Evolutionary conservation across 2,329 filamentous ascomycete genomes (phyloP).

Genomic region (Bipolaris oryzae): DNA sequence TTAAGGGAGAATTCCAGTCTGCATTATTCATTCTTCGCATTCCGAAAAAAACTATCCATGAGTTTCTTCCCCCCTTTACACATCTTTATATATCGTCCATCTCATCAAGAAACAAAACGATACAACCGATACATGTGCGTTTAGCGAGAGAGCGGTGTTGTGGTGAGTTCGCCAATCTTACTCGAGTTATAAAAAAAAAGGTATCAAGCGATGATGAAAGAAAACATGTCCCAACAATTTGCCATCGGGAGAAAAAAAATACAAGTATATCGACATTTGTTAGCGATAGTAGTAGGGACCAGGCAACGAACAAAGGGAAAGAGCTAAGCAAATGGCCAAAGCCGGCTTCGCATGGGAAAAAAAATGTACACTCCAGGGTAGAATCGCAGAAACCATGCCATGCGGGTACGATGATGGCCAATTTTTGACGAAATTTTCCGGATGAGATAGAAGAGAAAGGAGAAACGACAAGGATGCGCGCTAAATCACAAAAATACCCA

Average conservation of each 20-base stretch:
- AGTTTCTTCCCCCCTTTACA: background rate
- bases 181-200: background rate
- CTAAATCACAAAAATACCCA: slow-evolving; percentile 13
- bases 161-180: background rate
- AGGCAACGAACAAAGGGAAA: slow-evolving; percentile 1
- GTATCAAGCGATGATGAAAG: slow-evolving; percentile 7
- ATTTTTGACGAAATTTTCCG: slow-evolving; percentile 14
- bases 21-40: background rate
- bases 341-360: background rate
- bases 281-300: background rate
- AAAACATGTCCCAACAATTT: slow-evolving; percentile 7
- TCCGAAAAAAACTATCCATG: too few relatives aligned
- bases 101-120: slow-evolving; percentile 5
- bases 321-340: background rate
- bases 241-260: slow-evolving; percentile 23
- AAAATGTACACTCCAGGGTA: background rate
- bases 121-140: background rate
- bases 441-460: slow-evolving; percentile 20
- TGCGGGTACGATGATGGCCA: background rate
- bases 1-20: background rate
- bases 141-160: background rate
- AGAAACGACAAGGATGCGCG: slow-evolving; percentile 16
- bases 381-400: background rate
- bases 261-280: background rate
- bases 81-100: background rate